Evolutionary conservation across 2,329 filamentous ascomycete genomes (phyloP), one percentile per base, ranked within the genome.

Genomic region (Cercospora janseana): DNA sequence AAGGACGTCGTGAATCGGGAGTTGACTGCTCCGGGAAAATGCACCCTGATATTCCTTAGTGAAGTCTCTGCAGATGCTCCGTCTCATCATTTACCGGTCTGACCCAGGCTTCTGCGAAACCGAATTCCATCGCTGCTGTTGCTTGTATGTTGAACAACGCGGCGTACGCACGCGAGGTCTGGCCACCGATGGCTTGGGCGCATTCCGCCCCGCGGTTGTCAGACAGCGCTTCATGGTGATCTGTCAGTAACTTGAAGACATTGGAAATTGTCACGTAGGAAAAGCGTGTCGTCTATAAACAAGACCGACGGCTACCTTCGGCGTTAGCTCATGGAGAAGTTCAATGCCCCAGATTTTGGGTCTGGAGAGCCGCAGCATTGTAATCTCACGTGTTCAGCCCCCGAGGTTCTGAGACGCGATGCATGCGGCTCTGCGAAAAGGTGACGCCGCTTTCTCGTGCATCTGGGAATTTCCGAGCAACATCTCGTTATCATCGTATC

Each of bases 11-110:
- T 95, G 71, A 98, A 98, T 56, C 88, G 88, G 68, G 89, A 95
- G 69, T 96, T 92, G 44, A 97, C 77, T 1, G 93, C 93, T n/a
- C 93, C 93, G 0, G 93, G 93, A 60, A 98, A 98, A 48, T 81
- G 74, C 8, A 82, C 77, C 50, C 79, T 43, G n/a, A n/a, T n/a
- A 15, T 56, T 26, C 5, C 2, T 9, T 23, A 16, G 21, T 13
- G 18, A 29, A n/a, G n/a, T n/a, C 12, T 6, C 15, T 12, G 6
- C 15, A 48, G 3, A 5, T n/a, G 29, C 12, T 4, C 15, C 35
- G 15, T 13, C 29, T 8, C 18, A n/a, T 12, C 3, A 8, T n/a
- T 8, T 72, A 83, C 81, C 74, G 75, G 64, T 84, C 81, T 51
- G 80, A 79, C 35, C 76, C 80, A 31, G 78, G 77, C 38, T 74